Evolutionary conservation across 2,329 filamentous ascomycete genomes (phyloP).

Genomic region (Drechslerella coelobrocha): DNA sequence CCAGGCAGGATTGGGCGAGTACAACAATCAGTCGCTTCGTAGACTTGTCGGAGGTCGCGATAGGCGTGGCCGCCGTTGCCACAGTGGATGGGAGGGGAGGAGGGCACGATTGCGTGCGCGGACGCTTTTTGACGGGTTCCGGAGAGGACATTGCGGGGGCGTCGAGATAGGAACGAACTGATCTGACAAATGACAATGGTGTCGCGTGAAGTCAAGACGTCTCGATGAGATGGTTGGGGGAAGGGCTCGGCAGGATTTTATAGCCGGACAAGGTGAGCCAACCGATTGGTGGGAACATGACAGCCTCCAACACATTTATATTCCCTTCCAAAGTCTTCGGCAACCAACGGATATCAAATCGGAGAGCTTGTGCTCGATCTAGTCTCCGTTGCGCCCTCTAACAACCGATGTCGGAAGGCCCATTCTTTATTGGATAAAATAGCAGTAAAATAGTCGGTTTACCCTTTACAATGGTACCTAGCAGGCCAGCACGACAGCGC

Average conservation of each 20-base stretch:
- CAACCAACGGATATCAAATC: not conserved
- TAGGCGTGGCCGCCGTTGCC: constrained; percentile 87
- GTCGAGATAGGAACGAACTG: not conserved
- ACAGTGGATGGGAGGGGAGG: constrained; percentile 91
- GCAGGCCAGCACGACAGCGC: too few species aligned
- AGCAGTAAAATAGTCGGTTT: too few species aligned
- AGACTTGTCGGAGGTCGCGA: constrained; percentile 85
- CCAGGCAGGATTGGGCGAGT: constrained; percentile 93
- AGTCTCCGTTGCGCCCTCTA: too few species aligned
- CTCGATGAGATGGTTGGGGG: not conserved
- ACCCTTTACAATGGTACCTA: too few species aligned
- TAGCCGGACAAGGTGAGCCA: not conserved
- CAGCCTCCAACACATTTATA: too few species aligned
- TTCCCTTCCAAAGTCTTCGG: too few species aligned
- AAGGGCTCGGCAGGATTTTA: not conserved
- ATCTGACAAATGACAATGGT: too few species aligned
- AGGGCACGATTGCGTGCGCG: constrained; percentile 92
- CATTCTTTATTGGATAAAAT: too few species aligned
- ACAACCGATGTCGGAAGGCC: too few species aligned
- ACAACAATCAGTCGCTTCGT: constrained; percentile 92
- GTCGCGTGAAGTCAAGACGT: not conserved
- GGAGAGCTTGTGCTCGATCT: too few species aligned
- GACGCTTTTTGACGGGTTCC: constrained; percentile 54
- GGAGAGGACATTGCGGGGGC: constrained; percentile 51
- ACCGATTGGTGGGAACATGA: too few species aligned